Base-by-base conservation (phyloP, 1,139 yeast species). In the Debaryomyces subglobosus region DNA sequence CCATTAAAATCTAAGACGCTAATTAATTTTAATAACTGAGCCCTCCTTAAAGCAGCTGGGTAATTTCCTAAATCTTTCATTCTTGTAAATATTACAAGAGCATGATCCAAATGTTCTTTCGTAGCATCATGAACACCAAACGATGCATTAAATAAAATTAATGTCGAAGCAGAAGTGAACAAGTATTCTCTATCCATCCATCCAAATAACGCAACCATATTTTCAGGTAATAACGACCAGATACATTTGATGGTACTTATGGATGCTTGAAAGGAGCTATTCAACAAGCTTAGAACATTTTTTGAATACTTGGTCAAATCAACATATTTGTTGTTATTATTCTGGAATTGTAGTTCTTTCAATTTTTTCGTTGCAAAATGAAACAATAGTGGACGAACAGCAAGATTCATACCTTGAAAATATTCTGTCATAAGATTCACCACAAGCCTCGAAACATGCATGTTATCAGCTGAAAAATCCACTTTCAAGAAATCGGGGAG, bases 101-200 rank as follows among this genome's bases (percentile, higher is more conserved):
- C 91, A 62, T 86, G 91, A 59, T 86, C 92, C 49, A 89, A 69
- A 58, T 86, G 90, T 36, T 79, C 83, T 47, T 77, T 75, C 0
- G 95, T 87, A 15, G 89, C 89, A 32, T 85, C 89, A 60, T 87
- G 89, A 5, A 87, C 86, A 7, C 96, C 96, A 68, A 89, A 89
- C 0, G 96, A 87, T 0, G 91, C 86, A 62, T 85, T 88, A 62
- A 86, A 88, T 33, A 89, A 69, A 12, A 87, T 81, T 47, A 89
- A 69, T 0, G 96, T 89, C 5, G 91, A 87, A 1, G 95, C 86
- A 0, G 96, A 83, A 0, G 94, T 86, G 63, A 87, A 89, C 27
- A 88, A 69, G 63, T 89, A 89, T 61, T 89, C 96, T 58, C 96
- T 72, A 62, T 89, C 96, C 90, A 89, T 86, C 75, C 91, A 89